Conservation (phyloP, 352 stramenopile species). For the Globisporangium cylindrosporum region DNA sequence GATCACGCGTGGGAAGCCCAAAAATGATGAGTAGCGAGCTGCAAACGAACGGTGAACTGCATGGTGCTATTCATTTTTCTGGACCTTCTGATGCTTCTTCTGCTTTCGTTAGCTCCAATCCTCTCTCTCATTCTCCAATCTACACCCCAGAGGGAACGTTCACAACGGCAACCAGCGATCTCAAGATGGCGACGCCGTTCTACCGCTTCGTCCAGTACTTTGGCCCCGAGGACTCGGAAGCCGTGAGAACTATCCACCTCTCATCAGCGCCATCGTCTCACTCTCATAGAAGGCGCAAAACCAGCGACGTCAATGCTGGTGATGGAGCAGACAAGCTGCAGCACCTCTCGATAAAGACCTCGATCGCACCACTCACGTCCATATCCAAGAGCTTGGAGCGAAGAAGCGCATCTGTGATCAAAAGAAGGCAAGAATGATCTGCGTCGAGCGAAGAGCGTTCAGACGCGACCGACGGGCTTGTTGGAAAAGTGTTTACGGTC, state of each 20-base stretch:
- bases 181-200: conserved; percentile 5
- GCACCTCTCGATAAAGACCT: neutral
- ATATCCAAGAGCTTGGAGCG: too few species aligned
- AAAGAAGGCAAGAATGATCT: too few species aligned
- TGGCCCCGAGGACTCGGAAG: neutral
- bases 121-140: neutral
- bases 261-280: neutral
- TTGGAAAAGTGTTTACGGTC: too few species aligned
- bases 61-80: neutral
- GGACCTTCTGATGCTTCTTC: neutral
- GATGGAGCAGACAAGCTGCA: neutral
- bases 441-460: too few species aligned
- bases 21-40: neutral
- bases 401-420: too few species aligned
- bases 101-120: neutral
- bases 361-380: too few species aligned
- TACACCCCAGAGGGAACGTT: neutral
- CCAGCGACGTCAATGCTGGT: neutral
- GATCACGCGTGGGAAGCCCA: neutral
- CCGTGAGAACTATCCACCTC: neutral
- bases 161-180: neutral
- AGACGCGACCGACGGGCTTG: too few species aligned
- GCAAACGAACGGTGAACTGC: neutral
- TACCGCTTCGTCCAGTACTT: conserved; percentile 8
- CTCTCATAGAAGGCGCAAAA: neutral